Evolutionary conservation across 73 alveolate genomes (phyloP), one percentile per base, ranked within the genome.

Genomic region (Effrenium voratum): DNA sequence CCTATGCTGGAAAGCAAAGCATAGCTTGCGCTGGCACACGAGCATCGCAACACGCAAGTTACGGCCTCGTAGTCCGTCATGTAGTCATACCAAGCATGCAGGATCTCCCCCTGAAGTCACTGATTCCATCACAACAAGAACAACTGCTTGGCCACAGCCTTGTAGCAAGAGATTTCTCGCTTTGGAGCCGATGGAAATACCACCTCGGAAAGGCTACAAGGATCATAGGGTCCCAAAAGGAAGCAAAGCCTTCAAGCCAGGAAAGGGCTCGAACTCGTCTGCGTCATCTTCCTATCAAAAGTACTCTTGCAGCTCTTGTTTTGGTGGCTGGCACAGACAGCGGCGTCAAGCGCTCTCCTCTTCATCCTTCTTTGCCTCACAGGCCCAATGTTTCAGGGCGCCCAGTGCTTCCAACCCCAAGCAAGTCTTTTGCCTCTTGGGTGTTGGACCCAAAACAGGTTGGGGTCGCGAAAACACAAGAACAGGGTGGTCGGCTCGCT

Each of bases 11-110:
- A 46, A 8, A 8, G 24, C 83, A n/a, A n/a, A n/a, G n/a, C n/a
- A n/a, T n/a, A 72, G 50, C 83, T 36, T 1, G 15, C 79, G 30
- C 40, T 26, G 79, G 15, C 41, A 66, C 40, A 30, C 83, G 52
- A 72, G 28, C 26, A 1, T 5, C 15, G 46, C 83, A 72, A 41
- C 24, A 16, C 32, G 66, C 40, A 10, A 19, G 28, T 47, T 30
- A 43, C 36, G 40, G 80, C 93, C 96, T 88, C 96, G 43, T 88
- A 86, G 96, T 88, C 96, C 28, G 96, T 88, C 87, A 88, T 66
- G 96, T 88, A 88, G 86, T 88, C 96, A 41, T 88, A 86, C 96
- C 96, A 88, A n/a, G 96, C 84, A 70, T 88, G 85, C 32, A 63
- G 86, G 55, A 88, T 68, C 41, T 88, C 96, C 38, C 96, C 96